phyloP scores from a whole-genome alignment of 2,329 filamentous ascomycete species.

The Aspergillus nomiae region DNA sequence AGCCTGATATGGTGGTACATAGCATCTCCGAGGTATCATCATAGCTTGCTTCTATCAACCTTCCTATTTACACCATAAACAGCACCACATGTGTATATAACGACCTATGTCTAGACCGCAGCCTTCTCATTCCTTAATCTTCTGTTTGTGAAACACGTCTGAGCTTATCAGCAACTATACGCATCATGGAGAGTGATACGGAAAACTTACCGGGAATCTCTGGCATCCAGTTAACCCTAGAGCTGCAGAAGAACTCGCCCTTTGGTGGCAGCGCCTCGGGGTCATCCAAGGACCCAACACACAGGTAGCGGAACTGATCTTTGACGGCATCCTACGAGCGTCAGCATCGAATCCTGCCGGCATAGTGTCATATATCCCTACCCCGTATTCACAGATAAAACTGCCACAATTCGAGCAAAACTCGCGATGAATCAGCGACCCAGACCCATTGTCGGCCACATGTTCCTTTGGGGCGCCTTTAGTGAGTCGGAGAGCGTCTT shows the following conservation, averaged over 20 bases:
- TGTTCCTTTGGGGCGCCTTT: conserved; percentile 47
- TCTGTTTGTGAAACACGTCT: conserved; percentile 51
- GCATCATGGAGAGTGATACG: background rate
- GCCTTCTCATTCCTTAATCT: conserved; percentile 43
- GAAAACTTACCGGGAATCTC: conserved; percentile 47
- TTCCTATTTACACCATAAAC: background rate
- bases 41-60: background rate
- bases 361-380: conserved; percentile 26
- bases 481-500: conserved; percentile 46
- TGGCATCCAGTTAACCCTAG: conserved; percentile 54
- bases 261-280: conserved; percentile 53
- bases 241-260: conserved; percentile 58
- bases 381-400: conserved; percentile 55
- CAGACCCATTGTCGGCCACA: conserved; percentile 54
- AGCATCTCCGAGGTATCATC: conserved; percentile 16
- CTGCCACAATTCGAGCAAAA: conserved; percentile 57
- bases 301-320: conserved; percentile 44
- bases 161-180: conserved; percentile 11
- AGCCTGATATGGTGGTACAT: conserved; percentile 30
- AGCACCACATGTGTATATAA: background rate
- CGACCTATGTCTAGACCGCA: background rate
- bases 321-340: conserved; percentile 31
- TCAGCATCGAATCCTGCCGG: background rate
- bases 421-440: conserved; percentile 50
- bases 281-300: conserved; percentile 54